phyloP scores from a whole-genome alignment of 768 basidiomycete genomes.

The Grammothele lineata region DNA sequence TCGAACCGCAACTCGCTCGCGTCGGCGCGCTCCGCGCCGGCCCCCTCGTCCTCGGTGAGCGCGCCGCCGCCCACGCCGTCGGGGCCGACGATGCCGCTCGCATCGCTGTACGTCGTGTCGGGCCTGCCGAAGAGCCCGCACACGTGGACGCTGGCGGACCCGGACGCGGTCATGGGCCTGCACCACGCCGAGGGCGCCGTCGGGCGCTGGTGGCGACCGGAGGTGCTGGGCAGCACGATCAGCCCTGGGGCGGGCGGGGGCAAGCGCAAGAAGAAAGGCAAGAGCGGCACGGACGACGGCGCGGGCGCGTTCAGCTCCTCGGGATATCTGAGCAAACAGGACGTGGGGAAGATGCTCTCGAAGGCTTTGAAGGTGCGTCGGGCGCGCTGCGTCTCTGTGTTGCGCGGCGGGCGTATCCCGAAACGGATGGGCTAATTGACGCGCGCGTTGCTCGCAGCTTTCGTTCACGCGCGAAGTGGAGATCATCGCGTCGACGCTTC shows the following conservation, averaged over 20 bases:
- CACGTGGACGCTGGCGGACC: slow-evolving; percentile 87
- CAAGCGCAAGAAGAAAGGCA: slow-evolving; percentile 57
- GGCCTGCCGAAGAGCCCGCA: slow-evolving; percentile 87
- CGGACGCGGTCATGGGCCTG: slow-evolving; percentile 75
- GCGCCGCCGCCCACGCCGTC: slow-evolving; percentile 54
- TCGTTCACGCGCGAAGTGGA: slow-evolving; percentile 92
- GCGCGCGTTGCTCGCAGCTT: slow-evolving; percentile 46
- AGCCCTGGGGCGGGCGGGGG: slow-evolving; percentile 68
- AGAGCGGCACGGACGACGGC: slow-evolving; percentile 47
- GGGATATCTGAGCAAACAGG: slow-evolving; percentile 78
- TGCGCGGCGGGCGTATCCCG: too few species aligned
- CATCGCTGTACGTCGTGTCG: slow-evolving; percentile 82
- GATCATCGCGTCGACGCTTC: slow-evolving; percentile 90
- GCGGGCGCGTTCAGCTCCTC: slow-evolving; percentile 65
- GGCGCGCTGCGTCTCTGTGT: background rate
- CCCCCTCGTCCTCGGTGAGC: slow-evolving; percentile 35
- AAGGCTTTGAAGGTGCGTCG: slow-evolving; percentile 78
- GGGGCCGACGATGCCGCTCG: slow-evolving; percentile 69
- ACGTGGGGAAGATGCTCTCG: slow-evolving; percentile 86
- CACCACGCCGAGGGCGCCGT: slow-evolving; percentile 85
- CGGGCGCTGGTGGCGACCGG: slow-evolving; percentile 86
- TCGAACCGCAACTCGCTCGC: slow-evolving; percentile 73
- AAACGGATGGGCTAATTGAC: too few species aligned
- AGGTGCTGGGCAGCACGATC: slow-evolving; percentile 85
- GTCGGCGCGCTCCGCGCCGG: slow-evolving; percentile 59